Base-by-base conservation (phyloP, 129 eudicot genomes). In the Lonicera japonica region DNA sequence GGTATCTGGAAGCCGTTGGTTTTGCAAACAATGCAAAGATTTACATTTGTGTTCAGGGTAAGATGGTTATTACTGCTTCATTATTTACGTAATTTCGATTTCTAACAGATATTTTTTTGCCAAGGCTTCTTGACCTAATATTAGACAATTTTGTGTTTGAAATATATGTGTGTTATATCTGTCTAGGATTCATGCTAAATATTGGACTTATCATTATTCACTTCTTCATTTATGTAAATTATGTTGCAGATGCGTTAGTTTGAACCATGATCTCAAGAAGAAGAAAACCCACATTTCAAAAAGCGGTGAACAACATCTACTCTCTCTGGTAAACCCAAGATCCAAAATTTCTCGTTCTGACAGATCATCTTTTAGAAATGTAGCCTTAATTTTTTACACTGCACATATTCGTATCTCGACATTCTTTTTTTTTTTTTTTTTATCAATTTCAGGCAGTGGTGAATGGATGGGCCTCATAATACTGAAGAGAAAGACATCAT, bases 21-120 rank as follows among this genome's bases (percentile, higher is more conserved):
- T 52, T 79, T 90, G 95, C 71, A 70, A 25, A 40, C 76, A 83
- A 56, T 90, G 95, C 89, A 83, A 80, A 74, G 75, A 79, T 57
- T 69, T 73, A 51, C 88, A 83, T 59, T 52, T 90, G 19, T 90
- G 97, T 68, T 66, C 81, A 73, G 75, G 91, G 97, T 89, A 75
- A 48, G 45, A 14, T 20, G 61, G 21, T 69, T 59, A 52, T 29
- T 40, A 47, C 18, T 38, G 8, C 50, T 8, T 10, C 43, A n/a
- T n/a, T n/a, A n/a, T n/a, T n/a, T n/a, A n/a, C n/a, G n/a, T n/a
- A n/a, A n/a, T n/a, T 38, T 38, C 5, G 43, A 38, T 38, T 38
- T 38, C 6, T 38, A 4, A 38, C 43, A n/a, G n/a, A 29, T 29
- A 29, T 29, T 29, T 29, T 29, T 1, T 29, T n/a, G n/a, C n/a